Conservation (phyloP, 169 alveolate genomes). For the Plasmodium knowlesi region DNA sequence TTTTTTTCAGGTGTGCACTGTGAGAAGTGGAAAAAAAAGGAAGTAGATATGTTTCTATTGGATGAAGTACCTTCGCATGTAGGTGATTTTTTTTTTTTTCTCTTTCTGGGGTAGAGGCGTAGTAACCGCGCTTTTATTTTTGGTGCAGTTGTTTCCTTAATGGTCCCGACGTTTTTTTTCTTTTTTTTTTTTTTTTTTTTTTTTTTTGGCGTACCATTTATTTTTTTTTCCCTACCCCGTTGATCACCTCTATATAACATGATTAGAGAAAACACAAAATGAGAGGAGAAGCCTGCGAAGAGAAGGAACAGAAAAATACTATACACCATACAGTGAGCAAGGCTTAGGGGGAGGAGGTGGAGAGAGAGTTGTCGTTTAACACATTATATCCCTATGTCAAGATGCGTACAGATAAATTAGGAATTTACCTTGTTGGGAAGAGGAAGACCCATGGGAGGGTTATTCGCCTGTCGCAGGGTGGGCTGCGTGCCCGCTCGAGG, state of each 20-base stretch:
- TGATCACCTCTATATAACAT: not conserved
- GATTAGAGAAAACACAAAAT: not conserved
- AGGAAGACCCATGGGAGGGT: not conserved
- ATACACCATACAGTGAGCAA: not conserved
- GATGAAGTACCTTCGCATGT: not conserved
- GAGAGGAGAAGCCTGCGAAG: not conserved
- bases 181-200: too few relatives aligned
- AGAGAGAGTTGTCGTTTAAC: not conserved
- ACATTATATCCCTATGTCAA: not conserved
- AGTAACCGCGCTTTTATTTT: not conserved
- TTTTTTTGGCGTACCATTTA: too few relatives aligned
- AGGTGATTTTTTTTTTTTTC: not conserved
- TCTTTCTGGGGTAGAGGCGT: not conserved
- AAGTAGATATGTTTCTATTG: not conserved
- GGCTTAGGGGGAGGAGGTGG: not conserved
- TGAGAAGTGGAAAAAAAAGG: not conserved
- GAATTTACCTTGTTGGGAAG: not conserved
- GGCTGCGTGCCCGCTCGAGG: not conserved
- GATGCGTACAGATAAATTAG: not conserved
- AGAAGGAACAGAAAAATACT: not conserved
- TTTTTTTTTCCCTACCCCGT: not conserved
- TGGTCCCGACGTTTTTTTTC: not conserved
- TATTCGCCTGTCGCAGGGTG: not conserved
- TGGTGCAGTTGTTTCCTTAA: not conserved
- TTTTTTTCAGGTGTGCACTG: not conserved